Base-by-base conservation (phyloP, 139 green algal genomes). In the Micromonas pusilla region DNA sequence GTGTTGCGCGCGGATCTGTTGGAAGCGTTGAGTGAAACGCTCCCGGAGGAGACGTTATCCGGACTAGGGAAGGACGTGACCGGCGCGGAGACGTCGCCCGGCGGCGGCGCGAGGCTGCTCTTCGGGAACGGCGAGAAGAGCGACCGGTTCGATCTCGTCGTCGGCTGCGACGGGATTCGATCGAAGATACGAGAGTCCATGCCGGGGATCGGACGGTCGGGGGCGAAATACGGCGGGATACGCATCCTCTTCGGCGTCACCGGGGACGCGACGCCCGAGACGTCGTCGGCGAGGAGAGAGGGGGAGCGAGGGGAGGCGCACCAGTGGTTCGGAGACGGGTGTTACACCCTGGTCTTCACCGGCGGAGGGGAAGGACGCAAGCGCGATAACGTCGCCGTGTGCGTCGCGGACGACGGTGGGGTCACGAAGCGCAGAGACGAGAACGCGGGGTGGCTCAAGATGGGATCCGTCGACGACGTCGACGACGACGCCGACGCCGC, bases 251-350 rank as follows among this genome's bases (percentile, higher is more conserved):
- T 80, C 62, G 74, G 74, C 28, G 31, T 62, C 32, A 70, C 52
- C 13, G 74, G 20, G 54, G 52, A 45, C 6, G 73, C 19, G 21
- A 19, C 25, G n/a, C 25, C 52, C 1, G 63, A 70, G 31, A 36
- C 31, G 9, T 60, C 6, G 37, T 25, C 60, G 36, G 37, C 68
- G 21, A 38, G 68, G 31, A 25, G 4, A 26, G 0, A 25, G 76
- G 21, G 38, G 9, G 64, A 72, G 5, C 25, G n/a, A 26, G 39
- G 21, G 28, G 54, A 60, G 25, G 76, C 52, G 33, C 64, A 80
- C 26, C 76, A 80, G 68, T 80, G 76, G 76, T 80, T 80, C 38
- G 76, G 53, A 2, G 76, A 80, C 32, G 76, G 76, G 5, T 30
- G 26, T 16, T 80, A 80, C 52, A 36, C 21, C 2, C 39, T 80